phyloP scores from a whole-genome alignment of 768 basidiomycete species.

The Hypsizygus marmoreus region DNA sequence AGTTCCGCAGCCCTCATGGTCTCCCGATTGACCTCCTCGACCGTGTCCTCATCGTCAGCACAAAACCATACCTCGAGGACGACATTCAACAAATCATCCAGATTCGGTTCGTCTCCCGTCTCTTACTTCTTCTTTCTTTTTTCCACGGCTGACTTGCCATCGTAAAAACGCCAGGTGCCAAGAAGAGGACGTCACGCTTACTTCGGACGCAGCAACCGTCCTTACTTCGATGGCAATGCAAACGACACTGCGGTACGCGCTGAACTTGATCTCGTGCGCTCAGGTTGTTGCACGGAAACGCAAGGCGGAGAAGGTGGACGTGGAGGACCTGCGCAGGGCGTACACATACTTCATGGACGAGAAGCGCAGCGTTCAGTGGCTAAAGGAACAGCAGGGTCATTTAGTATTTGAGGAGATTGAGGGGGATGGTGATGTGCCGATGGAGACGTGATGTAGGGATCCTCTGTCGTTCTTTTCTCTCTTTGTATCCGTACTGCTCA shows the following conservation, averaged over 20 bases:
- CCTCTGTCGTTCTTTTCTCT: no score
- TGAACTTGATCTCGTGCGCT: slow-evolving; percentile 94
- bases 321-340: slow-evolving; percentile 80
- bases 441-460: slow-evolving; percentile 25
- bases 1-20: slow-evolving; percentile 92
- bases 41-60: slow-evolving; percentile 94
- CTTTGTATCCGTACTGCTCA: no score
- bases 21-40: slow-evolving; percentile 94
- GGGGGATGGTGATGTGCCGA: slow-evolving; percentile 33
- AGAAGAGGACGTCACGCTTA: slow-evolving; percentile 92
- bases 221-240: slow-evolving; percentile 86
- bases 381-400: slow-evolving; percentile 79
- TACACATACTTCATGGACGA: slow-evolving; percentile 94
- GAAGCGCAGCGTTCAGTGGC: slow-evolving; percentile 88
- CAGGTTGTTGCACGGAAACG: slow-evolving; percentile 84
- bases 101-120: slow-evolving; percentile 63
- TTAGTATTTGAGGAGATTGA: slow-evolving; percentile 75
- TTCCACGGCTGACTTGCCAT: slow-evolving; percentile 3
- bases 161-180: slow-evolving; percentile 61
- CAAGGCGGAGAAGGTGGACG: slow-evolving; percentile 78
- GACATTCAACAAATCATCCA: slow-evolving; percentile 92
- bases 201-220: slow-evolving; percentile 71
- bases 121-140: not conserved
- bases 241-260: slow-evolving; percentile 90
- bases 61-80: slow-evolving; percentile 77